Conservation (phyloP, 2,329 filamentous ascomycete genomes). For the Trichoderma simmonsii region DNA sequence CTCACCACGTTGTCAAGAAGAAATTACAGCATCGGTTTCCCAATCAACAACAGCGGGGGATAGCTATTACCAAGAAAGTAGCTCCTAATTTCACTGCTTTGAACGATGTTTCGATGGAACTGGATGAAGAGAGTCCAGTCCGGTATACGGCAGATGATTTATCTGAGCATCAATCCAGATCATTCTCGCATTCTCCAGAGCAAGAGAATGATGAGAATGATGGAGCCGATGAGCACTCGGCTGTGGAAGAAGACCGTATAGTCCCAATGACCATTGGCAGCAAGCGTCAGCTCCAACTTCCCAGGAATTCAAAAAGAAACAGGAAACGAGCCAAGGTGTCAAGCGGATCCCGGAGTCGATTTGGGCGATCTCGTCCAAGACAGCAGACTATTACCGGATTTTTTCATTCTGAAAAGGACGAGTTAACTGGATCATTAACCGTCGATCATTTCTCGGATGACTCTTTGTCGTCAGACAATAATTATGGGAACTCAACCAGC, state of each 20-base stretch:
- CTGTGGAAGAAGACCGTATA: constrained; percentile 50
- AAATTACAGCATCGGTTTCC: constrained; percentile 34
- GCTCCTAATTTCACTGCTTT: constrained; percentile 27
- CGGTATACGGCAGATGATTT: constrained; percentile 29
- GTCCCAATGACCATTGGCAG: constrained; percentile 48
- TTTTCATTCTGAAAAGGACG: constrained; percentile 18
- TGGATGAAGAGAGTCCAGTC: constrained; percentile 43
- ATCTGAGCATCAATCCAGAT: not conserved
- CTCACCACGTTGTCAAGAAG: constrained; percentile 28
- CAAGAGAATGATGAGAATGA: not conserved
- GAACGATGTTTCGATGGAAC: constrained; percentile 41
- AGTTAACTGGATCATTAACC: not conserved
- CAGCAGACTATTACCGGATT: constrained; percentile 36
- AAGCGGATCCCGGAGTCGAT: constrained; percentile 19
- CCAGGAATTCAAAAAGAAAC: constrained; percentile 26
- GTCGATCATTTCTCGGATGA: not conserved
- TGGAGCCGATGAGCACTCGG: constrained; percentile 23
- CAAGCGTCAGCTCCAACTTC: constrained; percentile 38
- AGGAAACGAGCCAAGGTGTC: constrained; percentile 22
- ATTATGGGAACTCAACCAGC: constrained; percentile 13
- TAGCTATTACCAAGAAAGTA: constrained; percentile 45
- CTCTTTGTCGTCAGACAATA: not conserved
- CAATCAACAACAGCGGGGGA: constrained; percentile 43
- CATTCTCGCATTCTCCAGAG: not conserved
- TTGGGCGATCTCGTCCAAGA: constrained; percentile 21